These are phyloP conservation scores for Candida glaebosa DNA, from an alignment of 805 yeast species.

Conservation along the genomic window DNA sequence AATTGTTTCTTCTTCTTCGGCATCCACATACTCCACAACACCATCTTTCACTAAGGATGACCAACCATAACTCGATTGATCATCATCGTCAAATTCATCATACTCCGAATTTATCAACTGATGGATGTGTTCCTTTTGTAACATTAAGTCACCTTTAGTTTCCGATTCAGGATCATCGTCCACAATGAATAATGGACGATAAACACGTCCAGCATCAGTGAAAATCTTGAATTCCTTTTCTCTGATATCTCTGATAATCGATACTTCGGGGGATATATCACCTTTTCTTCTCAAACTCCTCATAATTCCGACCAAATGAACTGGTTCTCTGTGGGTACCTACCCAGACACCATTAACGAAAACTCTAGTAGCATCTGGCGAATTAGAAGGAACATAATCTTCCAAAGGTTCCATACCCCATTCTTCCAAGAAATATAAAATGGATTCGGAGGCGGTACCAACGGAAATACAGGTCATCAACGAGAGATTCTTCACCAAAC, in stretches of 20 bases:
- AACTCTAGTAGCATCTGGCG: conserved; percentile 88
- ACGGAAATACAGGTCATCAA: conserved; percentile 97
- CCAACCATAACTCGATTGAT: conserved; percentile 68
- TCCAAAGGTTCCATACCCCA: conserved; percentile 99
- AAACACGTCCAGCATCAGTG: conserved; percentile 98
- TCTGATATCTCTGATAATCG: conserved; percentile 93
- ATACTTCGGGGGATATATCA: conserved; percentile 93
- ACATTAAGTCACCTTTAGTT: conserved; percentile 71
- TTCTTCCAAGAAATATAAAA: conserved; percentile 87
- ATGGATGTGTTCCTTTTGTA: conserved; percentile 80
- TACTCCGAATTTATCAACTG: conserved; percentile 61
- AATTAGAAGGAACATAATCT: conserved; percentile 89
- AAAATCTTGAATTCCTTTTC: conserved; percentile 94
- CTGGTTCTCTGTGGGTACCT: conserved; percentile 96
- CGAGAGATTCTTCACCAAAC: conserved; percentile 93
- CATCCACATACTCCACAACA: conserved; percentile 93
- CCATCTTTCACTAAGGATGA: conserved; percentile 77
- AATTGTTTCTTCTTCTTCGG: conserved; percentile 97
- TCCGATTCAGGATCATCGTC: conserved; percentile 75
- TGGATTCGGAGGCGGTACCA: conserved; percentile 96
- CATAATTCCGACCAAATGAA: conserved; percentile 86
- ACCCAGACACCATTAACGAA: conserved; percentile 99
- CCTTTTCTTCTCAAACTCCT: conserved; percentile 90
- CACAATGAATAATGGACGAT: conserved; percentile 92
- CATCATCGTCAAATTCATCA: conserved; percentile 57